Evolutionary conservation across 805 yeast genomes (phyloP).

Genomic region (Candida awuae): DNA sequence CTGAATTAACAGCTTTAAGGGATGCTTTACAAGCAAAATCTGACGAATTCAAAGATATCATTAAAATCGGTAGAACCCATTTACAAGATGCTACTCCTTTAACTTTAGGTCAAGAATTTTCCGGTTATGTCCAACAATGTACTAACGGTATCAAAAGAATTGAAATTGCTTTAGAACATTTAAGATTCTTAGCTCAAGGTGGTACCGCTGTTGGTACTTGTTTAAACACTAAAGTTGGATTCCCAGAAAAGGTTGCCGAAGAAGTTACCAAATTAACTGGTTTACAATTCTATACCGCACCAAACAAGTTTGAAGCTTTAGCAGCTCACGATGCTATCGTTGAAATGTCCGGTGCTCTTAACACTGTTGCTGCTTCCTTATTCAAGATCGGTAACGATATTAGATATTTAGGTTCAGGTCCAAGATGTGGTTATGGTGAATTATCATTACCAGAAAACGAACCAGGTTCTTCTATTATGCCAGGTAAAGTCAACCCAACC

Average conservation of each 20-base stretch:
- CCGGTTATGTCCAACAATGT: constrained; percentile 92
- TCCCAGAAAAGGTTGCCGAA: constrained; percentile 78
- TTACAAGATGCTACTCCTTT: constrained; percentile 98
- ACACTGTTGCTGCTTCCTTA: constrained; percentile 87
- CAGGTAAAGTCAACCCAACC: constrained; percentile 98
- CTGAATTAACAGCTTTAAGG: constrained; percentile 70
- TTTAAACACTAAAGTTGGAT: constrained; percentile 87
- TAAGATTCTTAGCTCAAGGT: constrained; percentile 90
- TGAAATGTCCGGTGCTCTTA: constrained; percentile 94
- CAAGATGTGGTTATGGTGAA: constrained; percentile 99
- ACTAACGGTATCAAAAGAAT: constrained; percentile 86
- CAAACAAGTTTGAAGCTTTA: constrained; percentile 97
- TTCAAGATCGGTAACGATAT: constrained; percentile 97
- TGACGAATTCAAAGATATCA: constrained; percentile 78
- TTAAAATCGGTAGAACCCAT: constrained; percentile 98
- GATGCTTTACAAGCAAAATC: constrained; percentile 71
- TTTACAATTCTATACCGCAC: constrained; percentile 84
- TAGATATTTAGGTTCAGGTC: constrained; percentile 97
- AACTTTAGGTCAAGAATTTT: constrained; percentile 95
- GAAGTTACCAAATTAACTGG: constrained; percentile 84
- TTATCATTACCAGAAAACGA: constrained; percentile 93
- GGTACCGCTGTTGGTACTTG: constrained; percentile 99
- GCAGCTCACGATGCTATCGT: constrained; percentile 99
- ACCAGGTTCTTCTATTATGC: constrained; percentile 99
- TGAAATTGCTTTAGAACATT: constrained; percentile 64